These are phyloP conservation scores for Silene vulgaris DNA, from an alignment of 179 eudicot species.

Conservation along the genomic window DNA sequence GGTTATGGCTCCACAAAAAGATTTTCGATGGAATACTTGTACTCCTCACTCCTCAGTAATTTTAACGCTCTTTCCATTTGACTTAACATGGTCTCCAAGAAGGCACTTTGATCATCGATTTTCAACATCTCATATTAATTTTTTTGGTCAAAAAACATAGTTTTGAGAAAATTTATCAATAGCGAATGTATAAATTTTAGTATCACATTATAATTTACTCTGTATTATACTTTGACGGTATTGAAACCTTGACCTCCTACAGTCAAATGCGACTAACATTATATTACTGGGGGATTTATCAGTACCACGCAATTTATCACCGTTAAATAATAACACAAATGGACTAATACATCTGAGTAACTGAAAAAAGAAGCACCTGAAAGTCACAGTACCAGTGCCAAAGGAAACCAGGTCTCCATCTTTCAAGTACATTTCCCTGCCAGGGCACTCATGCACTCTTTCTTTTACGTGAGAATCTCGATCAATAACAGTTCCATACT, in stretches of 20 bases:
- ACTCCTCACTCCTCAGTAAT: not conserved
- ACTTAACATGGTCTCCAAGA: not conserved
- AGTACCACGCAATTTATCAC: not conserved
- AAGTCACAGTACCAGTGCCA: slow-evolving; percentile 83
- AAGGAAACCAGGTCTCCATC: slow-evolving; percentile 78
- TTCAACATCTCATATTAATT: not conserved
- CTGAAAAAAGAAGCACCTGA: slow-evolving; percentile 49
- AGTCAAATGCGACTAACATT: not conserved
- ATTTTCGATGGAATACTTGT: no score
- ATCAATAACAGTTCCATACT: slow-evolving; percentile 73
- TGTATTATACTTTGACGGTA: not conserved
- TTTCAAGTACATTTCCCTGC: slow-evolving; percentile 53
- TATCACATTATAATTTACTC: not conserved
- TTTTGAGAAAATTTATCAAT: not conserved
- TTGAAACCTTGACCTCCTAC: not conserved
- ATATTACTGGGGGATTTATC: not conserved
- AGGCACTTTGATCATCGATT: not conserved
- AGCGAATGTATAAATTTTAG: not conserved
- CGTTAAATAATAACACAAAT: slow-evolving; percentile 1
- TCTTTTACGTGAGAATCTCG: slow-evolving; percentile 41
- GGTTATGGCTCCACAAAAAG: not conserved
- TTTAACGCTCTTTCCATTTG: not conserved
- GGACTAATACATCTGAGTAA: not conserved
- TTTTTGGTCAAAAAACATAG: not conserved
- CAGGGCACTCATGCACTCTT: slow-evolving; percentile 74